phyloP scores from a whole-genome alignment of 441 rosid genomes.

The Euphorbia neoarborescens region DNA sequence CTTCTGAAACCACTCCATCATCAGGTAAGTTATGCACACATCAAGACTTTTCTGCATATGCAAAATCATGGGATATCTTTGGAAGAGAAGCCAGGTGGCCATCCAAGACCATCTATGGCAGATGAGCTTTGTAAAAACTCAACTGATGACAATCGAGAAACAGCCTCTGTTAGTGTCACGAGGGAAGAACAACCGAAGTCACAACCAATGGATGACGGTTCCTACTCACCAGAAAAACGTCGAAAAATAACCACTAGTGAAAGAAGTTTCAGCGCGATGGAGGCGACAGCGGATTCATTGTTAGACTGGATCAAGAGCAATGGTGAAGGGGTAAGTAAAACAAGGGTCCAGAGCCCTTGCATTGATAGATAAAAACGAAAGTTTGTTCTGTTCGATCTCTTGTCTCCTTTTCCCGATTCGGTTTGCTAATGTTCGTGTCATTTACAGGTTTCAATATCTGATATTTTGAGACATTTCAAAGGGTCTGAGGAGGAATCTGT shows the following conservation, averaged over 20 bases:
- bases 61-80: slow-evolving; percentile 22
- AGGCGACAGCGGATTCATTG: slow-evolving; percentile 29
- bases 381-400: not conserved
- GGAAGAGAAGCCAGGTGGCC: slow-evolving; percentile 15
- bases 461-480: slow-evolving; percentile 34
- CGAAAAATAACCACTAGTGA: slow-evolving; percentile 25
- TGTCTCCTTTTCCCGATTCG: not conserved
- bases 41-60: slow-evolving; percentile 33
- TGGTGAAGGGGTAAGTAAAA: slow-evolving; percentile 40
- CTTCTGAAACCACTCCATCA: slow-evolving; percentile 11
- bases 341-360: not conserved
- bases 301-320: slow-evolving; percentile 28
- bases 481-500: slow-evolving; percentile 29
- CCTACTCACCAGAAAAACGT: slow-evolving; percentile 25
- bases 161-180: not conserved
- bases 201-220: not conserved
- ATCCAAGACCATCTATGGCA: not conserved
- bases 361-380: not conserved
- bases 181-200: slow-evolving; percentile 7
- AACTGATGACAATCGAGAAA: slow-evolving; percentile 9
- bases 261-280: slow-evolving; percentile 16
- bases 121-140: slow-evolving; percentile 15
- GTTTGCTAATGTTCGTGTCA: slow-evolving; percentile 5
- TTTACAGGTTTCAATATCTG: slow-evolving; percentile 30
- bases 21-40: slow-evolving; percentile 41